These are phyloP conservation scores for Westerdykella ornata DNA, from an alignment of 2,329 filamentous ascomycete genomes.

Conservation along the genomic window DNA sequence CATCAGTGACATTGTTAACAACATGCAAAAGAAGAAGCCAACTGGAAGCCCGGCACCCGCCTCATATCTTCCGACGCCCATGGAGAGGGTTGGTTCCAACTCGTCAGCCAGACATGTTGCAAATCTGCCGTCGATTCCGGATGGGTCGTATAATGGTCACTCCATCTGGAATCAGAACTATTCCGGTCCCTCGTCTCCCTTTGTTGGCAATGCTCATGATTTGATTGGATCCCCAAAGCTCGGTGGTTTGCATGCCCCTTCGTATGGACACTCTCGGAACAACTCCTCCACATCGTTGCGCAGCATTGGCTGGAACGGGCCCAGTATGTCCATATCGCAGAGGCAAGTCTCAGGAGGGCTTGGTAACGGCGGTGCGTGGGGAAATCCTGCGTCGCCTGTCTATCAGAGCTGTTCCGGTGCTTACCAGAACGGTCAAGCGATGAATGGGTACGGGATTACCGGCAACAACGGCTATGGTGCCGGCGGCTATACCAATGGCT, in stretches of 20 bases:
- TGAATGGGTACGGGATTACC: too few species aligned
- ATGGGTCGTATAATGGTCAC: conserved; percentile 29
- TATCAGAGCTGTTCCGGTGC: too few species aligned
- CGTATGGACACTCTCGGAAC: conserved; percentile 39
- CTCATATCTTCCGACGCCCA: conserved; percentile 21
- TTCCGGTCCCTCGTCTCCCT: conserved; percentile 28
- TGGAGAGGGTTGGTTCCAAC: conserved; percentile 30
- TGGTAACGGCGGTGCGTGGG: conserved; percentile 30
- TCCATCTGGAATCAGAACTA: conserved; percentile 36
- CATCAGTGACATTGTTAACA: conserved; percentile 35
- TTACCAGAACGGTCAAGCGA: too few species aligned
- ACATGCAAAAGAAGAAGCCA: conserved; percentile 28
- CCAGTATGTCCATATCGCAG: conserved; percentile 12
- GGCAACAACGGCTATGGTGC: too few species aligned
- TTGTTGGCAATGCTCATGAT: conserved; percentile 15
- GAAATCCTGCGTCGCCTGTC: conserved; percentile 13
- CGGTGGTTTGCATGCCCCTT: conserved; percentile 22
- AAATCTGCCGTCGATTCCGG: conserved; percentile 33
- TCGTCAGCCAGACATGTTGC: conserved; percentile 33
- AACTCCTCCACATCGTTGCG: conserved; percentile 40
- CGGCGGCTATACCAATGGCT: too few species aligned
- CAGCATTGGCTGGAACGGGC: conserved; percentile 23
- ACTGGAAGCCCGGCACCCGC: conserved; percentile 23
- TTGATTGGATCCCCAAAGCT: conserved; percentile 28
- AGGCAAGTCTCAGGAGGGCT: conserved; percentile 25